Evolutionary conservation across 2,329 filamentous ascomycete species (phyloP).

Genomic region (Nectriaceae sp.): DNA sequence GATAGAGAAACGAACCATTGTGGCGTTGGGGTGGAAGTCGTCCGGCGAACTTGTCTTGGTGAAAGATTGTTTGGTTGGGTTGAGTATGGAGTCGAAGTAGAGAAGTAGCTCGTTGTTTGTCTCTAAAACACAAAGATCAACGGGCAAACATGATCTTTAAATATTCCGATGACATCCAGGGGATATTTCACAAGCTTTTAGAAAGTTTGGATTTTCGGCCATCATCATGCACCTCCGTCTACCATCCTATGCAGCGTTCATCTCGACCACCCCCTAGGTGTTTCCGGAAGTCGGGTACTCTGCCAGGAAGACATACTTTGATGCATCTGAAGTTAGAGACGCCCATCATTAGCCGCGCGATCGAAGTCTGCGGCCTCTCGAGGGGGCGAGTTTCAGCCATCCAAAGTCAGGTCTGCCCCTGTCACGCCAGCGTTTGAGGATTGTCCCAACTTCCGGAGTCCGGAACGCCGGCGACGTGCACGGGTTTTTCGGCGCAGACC

Average conservation of each 20-base stretch:
- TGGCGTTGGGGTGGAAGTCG: not conserved
- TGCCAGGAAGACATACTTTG: conserved; percentile 2
- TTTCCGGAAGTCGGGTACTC: conserved; percentile 8
- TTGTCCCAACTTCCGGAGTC: conserved; percentile 7
- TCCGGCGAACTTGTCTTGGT: not conserved
- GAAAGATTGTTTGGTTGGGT: not conserved
- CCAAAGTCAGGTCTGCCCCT: conserved; percentile 2
- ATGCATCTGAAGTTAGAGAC: not conserved
- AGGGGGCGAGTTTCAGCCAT: conserved; percentile 8
- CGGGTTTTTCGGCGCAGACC: not conserved
- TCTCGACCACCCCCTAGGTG: conserved; percentile 1
- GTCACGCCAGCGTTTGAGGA: conserved; percentile 11
- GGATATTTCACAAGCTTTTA: not conserved
- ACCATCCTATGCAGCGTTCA: conserved; percentile 1
- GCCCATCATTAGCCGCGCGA: not conserved
- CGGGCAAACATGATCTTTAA: not conserved
- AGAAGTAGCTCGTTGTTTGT: not conserved
- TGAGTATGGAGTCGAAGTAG: not conserved
- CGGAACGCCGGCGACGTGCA: not conserved
- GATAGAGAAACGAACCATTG: conserved; percentile 5
- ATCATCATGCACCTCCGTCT: not conserved
- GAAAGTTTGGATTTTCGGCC: not conserved
- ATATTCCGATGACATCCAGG: too few relatives aligned
- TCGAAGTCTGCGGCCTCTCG: not conserved
- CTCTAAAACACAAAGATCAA: not conserved